Base-by-base conservation (phyloP, 2,329 filamentous ascomycete genomes). In the Hypoxylon sp. region DNA sequence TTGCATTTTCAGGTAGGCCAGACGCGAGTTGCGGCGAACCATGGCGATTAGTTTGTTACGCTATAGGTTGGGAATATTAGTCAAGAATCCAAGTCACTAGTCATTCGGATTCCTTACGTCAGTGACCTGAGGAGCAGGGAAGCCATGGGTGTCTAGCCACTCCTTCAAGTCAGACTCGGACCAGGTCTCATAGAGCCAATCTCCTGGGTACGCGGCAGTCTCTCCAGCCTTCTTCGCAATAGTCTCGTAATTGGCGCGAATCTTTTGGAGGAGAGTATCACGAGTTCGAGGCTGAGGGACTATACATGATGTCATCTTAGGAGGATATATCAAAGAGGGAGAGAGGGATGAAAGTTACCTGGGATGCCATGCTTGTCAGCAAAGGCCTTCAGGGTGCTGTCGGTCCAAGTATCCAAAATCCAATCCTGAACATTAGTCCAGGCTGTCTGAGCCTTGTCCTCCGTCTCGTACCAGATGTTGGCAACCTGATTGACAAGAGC, bases 381-480 rank as follows among this genome's bases (percentile, higher is more conserved):
- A 82, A 98, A 98, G 1, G 92, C 84, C 86, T 98, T 98, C 73
- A 99, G 86, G 79, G 97, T 91, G 72, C 94, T 98, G 64, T 98
- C 95, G 73, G 92, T 91, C 93, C 94, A 98, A 66, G 93, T 96
- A 79, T 98, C 94, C 77, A 98, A 91, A 74, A 98, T 92, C 96
- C 96, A 98, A 75, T 95, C 91, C 81, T 92, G 93, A 52, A 93
- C 88, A 74, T 84, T 91, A 54, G 83, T 79, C 82, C 92, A 94
- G 24, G 92, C 90, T 50, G 91, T 85, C 68, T 92, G 88, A 42
- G 92, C 86, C 73, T 91, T 90, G 47, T 96, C 92, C 73, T 94
- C 91, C 9, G 91, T 90, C 80, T 97, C 92, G 73, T 90, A 91
- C 93, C 90, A 98, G 76, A 85, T 87, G 67, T 79, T 83, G 84